A percentile compares a stretch with the other conserved stretches of the same genome.
Evolutionary conservation across 805 yeast species (phyloP).

Genomic region (Ogataea trehalophila): DNA sequence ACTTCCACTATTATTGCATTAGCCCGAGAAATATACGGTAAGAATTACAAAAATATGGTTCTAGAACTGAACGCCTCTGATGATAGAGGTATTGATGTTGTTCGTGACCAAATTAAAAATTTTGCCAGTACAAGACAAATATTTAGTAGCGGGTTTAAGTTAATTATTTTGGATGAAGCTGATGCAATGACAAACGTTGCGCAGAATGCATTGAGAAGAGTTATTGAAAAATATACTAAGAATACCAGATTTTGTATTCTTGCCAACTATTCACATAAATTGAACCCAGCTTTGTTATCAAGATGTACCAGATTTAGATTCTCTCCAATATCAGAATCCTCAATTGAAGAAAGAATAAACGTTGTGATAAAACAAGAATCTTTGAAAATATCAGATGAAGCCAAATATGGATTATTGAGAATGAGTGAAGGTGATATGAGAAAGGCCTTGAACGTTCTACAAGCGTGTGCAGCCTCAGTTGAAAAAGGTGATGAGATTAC

Average conservation of each 20-base stretch:
- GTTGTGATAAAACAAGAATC: slow-evolving; percentile 68
- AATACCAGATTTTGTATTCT: slow-evolving; percentile 93
- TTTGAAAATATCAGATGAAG: slow-evolving; percentile 52
- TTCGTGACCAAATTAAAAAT: slow-evolving; percentile 93
- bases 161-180: slow-evolving; percentile 92
- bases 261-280: slow-evolving; percentile 93
- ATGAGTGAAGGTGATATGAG: slow-evolving; percentile 97
- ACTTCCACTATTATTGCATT: slow-evolving; percentile 85
- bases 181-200: slow-evolving; percentile 91
- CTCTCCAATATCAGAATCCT: slow-evolving; percentile 66
- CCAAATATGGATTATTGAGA: slow-evolving; percentile 58
- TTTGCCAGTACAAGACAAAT: slow-evolving; percentile 96
- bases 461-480: slow-evolving; percentile 83
- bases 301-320: slow-evolving; percentile 95
- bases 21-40: slow-evolving; percentile 83
- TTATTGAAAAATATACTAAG: slow-evolving; percentile 88
- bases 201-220: slow-evolving; percentile 75
- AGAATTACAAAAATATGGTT: slow-evolving; percentile 79
- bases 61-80: slow-evolving; percentile 94
- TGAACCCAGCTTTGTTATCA: slow-evolving; percentile 90
- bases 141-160: slow-evolving; percentile 77
- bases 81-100: slow-evolving; percentile 97
- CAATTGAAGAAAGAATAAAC: slow-evolving; percentile 63
- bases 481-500: slow-evolving; percentile 51
- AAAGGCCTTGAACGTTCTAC: slow-evolving; percentile 85